Evolutionary conservation across 164 flowering plant species (phyloP), one percentile per base, ranked within the genome.

Genomic region (Umbellularia californica): DNA sequence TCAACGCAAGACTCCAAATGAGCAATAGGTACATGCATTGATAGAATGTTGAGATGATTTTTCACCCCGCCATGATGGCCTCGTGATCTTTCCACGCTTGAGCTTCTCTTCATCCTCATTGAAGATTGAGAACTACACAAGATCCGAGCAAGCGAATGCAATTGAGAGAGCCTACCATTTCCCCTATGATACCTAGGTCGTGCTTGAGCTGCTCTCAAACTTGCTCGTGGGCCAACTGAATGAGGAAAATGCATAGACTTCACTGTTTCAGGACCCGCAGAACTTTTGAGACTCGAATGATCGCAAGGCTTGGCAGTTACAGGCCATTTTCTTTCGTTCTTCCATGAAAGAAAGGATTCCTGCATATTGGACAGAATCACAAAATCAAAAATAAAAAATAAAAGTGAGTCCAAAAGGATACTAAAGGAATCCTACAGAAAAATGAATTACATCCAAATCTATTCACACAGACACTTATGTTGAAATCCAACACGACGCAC

Each of bases 291-390:
- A 30, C 62, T 60, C 14, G 74, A 24, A 73, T 64, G 69, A 70
- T 33, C 63, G 28, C 70, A 24, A 55, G 66, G 63, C 52, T 62
- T 60, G 24, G 58, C 66, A 28, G 68, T 51, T 7, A 15, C 52
- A 17, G 70, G 74, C 50, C 64, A 70, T 79, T 70, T 81, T 69
- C 75, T 66, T 52, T 71, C 72, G 22, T 76, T 76, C 78, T 82
- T 91, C 91, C 91, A 87, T 17, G 83, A 75, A 11, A 77, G 51
- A 73, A 88, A 85, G 11, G 88, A 85, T 27, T 78, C 79, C 51
- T 83, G 88, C 50, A 91, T 58, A 71, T 70, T 79, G 22, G 82
- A 81, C 4, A 91, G 90, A 73, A 87, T 89, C 98, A 88, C 77
- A 78, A 68, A 70, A 20, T 58, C n/a, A n/a, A 58, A 10, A 35